Evolutionary conservation across 495 filamentous ascomycete genomes (phyloP), one percentile per base, ranked within the genome.

Genomic region (Venustampulla echinocandica): DNA sequence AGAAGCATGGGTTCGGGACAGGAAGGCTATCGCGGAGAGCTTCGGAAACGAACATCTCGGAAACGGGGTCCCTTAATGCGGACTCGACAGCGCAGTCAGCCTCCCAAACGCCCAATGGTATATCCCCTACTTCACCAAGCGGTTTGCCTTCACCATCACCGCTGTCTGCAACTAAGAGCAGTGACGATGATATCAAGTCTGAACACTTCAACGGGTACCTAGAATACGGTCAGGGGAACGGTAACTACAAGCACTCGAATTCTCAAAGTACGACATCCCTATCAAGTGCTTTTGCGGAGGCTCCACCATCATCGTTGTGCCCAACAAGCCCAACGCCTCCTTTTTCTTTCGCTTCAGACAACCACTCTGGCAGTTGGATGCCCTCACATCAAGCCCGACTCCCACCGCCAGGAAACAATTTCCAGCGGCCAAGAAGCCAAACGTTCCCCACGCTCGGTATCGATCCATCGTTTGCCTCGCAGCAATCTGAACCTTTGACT

Each of bases 311-410:
- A 3, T 77, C 77, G 1, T 82, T 88, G 55, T 83, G 80, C 42
- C 79, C 89, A 6, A 76, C 85, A 24, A 94, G 86, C 55, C 92
- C 92, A 34, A 82, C 85, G 2, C 87, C 90, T 10, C 88, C 90
- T 2, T 84, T 94, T 58, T 65, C 62, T 58, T 89, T 87, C 64
- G 84, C 84, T 1, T 80, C 85, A 1, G 77, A 93, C 47, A 81
- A 82, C 1, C 82, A 79, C 39, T 69, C 72, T 2, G 83, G 79
- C 42, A 78, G 81, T 11, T 89, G 87, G 54, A 76, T 82, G 23
- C 73, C 81, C 25, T 71, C 76, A 15, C 79, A 80, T 49, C 81
- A 82, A 42, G 76, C 71, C 24, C 71, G 79, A 35, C 70, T 83
- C 6, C 74, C 77, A 24, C 69, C 72, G 3, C 66, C 71, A 40